These are phyloP conservation scores for Miscanthus lutarioriparius DNA, from an alignment of 176 grass and related monocot species.

Conservation along the genomic window DNA sequence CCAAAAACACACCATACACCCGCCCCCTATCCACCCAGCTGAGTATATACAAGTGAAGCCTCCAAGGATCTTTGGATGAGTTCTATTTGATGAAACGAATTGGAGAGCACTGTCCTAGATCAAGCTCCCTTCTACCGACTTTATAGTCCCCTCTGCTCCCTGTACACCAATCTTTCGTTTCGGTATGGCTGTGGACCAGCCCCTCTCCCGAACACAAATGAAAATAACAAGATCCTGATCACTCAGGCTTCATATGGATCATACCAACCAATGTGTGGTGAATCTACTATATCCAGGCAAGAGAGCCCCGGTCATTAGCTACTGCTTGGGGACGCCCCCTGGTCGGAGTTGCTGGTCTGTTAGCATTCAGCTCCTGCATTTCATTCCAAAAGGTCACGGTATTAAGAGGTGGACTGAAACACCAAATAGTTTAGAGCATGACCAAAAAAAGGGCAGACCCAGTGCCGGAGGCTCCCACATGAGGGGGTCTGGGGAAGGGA, in stretches of 20 bases:
- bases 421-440: constrained; percentile 14
- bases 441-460: too few species aligned
- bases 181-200: constrained; percentile 15
- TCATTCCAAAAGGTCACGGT: not conserved
- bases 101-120: constrained; percentile 21
- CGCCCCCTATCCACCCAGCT: constrained; percentile 40
- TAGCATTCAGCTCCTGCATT: constrained; percentile 93
- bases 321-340: constrained; percentile 85
- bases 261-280: constrained; percentile 35
- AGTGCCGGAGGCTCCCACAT: too few species aligned
- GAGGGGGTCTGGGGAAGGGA: too few species aligned
- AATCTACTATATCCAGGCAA: constrained; percentile 93
- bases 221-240: constrained; percentile 35
- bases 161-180: constrained; percentile 31
- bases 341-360: constrained; percentile 95
- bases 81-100: constrained; percentile 10
- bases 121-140: constrained; percentile 25
- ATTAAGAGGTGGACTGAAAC: not conserved
- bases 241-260: constrained; percentile 41
- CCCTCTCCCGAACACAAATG: constrained; percentile 33
- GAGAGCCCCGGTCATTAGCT: constrained; percentile 77
- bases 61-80: constrained; percentile 34
- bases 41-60: constrained; percentile 60
- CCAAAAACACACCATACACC: constrained; percentile 13
- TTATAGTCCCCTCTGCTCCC: constrained; percentile 13